Percentiles rank a stretch among this genome's conserved stretches.
These are phyloP conservation scores for Paspalum notatum DNA, from an alignment of 176 grass and related monocot species.

Conservation along the genomic window DNA sequence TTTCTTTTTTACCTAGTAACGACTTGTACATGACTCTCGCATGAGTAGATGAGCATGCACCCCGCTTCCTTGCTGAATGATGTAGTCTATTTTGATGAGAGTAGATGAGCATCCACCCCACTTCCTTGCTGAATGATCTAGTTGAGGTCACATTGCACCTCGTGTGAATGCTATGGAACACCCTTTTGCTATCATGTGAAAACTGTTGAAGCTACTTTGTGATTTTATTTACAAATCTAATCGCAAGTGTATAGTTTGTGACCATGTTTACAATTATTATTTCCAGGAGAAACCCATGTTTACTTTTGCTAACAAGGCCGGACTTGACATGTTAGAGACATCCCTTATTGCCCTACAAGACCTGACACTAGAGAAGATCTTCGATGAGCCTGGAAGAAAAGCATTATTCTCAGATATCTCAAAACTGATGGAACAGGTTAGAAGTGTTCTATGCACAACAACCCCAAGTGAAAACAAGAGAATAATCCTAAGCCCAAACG, in stretches of 20 bases:
- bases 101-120: background rate
- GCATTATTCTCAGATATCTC: slow-evolving; percentile 64
- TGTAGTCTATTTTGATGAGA: background rate
- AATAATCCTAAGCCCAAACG: background rate
- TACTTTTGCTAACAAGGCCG: slow-evolving; percentile 90
- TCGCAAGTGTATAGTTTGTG: background rate
- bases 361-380: slow-evolving; percentile 89
- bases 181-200: background rate
- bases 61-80: background rate
- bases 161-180: background rate
- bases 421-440: slow-evolving; percentile 94
- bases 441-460: background rate
- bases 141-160: background rate
- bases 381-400: slow-evolving; percentile 78
- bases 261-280: background rate
- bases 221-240: background rate
- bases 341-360: slow-evolving; percentile 90
- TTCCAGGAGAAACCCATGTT: slow-evolving; percentile 73
- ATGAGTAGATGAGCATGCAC: background rate
- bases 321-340: slow-evolving; percentile 96
- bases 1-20: background rate
- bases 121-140: background rate
- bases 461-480: background rate
- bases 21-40: background rate
- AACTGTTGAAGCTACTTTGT: too few species aligned